phyloP scores from a whole-genome alignment of 2,329 filamentous ascomycete genomes.

The Colletotrichum tofieldiae region DNA sequence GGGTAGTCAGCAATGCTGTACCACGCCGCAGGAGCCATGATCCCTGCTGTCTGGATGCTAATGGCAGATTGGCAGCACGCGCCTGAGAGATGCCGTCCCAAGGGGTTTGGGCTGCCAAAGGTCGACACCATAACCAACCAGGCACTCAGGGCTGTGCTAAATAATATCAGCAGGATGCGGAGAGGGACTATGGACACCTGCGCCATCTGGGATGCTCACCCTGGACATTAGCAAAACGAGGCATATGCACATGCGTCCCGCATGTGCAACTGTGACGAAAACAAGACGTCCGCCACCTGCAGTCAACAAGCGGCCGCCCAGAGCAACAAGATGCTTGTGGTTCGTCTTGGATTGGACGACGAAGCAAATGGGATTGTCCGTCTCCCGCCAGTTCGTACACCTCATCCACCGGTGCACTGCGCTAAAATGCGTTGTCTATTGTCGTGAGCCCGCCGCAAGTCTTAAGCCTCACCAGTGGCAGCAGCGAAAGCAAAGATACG shows the following conservation, averaged over 20 bases:
- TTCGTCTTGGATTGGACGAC: slow-evolving; percentile 36
- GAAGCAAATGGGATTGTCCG: slow-evolving; percentile 37
- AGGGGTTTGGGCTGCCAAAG: slow-evolving; percentile 14
- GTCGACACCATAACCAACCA: background rate
- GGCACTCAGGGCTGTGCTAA: slow-evolving; percentile 15
- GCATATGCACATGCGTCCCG: slow-evolving; percentile 27
- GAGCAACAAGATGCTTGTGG: slow-evolving; percentile 17
- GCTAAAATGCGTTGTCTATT: slow-evolving; percentile 24
- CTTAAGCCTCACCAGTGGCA: slow-evolving; percentile 7
- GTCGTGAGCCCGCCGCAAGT: slow-evolving; percentile 21
- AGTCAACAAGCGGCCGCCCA: slow-evolving; percentile 33
- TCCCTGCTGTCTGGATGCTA: slow-evolving; percentile 23
- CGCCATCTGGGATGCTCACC: slow-evolving; percentile 5
- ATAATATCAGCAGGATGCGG: background rate
- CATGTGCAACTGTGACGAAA: slow-evolving; percentile 36
- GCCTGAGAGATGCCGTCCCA: slow-evolving; percentile 32
- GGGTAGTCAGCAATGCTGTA: background rate
- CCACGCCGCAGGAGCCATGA: slow-evolving; percentile 24
- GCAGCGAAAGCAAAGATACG: slow-evolving; percentile 1
- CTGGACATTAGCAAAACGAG: slow-evolving; percentile 22
- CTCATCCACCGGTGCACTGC: slow-evolving; percentile 18
- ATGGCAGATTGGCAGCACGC: slow-evolving; percentile 8
- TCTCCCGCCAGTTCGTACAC: slow-evolving; percentile 36
- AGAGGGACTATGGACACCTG: background rate
- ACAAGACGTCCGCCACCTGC: slow-evolving; percentile 20